These are phyloP conservation scores for Arachis stenosperma DNA, from an alignment of 306 rosid species.

Conservation along the genomic window DNA sequence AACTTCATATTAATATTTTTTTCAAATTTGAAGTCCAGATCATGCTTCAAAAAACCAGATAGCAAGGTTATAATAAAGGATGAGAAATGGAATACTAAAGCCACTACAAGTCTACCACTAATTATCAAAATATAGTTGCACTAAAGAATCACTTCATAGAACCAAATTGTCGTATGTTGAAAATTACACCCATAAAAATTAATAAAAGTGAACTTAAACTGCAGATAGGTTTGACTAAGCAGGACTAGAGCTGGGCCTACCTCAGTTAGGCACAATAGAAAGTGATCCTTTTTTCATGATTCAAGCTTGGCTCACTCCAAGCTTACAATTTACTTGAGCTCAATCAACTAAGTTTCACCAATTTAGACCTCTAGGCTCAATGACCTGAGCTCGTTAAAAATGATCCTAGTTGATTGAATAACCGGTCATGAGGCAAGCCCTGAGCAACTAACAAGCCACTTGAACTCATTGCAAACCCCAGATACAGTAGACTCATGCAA, in stretches of 20 bases:
- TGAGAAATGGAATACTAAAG: neutral
- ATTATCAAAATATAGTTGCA: neutral
- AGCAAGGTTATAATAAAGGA: neutral
- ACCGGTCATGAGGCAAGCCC: too few relatives aligned
- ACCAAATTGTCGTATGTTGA: neutral
- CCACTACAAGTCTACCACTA: neutral
- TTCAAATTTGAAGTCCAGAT: neutral
- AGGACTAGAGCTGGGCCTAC: neutral
- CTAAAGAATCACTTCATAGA: neutral
- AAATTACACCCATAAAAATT: neutral
- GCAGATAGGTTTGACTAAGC: neutral
- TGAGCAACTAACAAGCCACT: too few relatives aligned
- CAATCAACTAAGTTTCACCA: neutral
- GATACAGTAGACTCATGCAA: too few relatives aligned
- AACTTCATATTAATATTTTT: slow-evolving; percentile 15
- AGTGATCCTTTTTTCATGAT: neutral
- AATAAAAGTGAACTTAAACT: neutral
- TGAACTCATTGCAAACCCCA: too few relatives aligned
- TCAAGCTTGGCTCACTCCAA: neutral
- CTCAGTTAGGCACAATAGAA: neutral
- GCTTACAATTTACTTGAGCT: neutral
- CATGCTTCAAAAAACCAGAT: neutral
- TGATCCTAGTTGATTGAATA: too few relatives aligned
- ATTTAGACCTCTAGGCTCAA: neutral
- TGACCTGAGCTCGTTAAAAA: neutral